These are phyloP conservation scores for Alternaria brassicae DNA, from an alignment of 2,329 filamentous ascomycete genomes.

Conservation along the genomic window DNA sequence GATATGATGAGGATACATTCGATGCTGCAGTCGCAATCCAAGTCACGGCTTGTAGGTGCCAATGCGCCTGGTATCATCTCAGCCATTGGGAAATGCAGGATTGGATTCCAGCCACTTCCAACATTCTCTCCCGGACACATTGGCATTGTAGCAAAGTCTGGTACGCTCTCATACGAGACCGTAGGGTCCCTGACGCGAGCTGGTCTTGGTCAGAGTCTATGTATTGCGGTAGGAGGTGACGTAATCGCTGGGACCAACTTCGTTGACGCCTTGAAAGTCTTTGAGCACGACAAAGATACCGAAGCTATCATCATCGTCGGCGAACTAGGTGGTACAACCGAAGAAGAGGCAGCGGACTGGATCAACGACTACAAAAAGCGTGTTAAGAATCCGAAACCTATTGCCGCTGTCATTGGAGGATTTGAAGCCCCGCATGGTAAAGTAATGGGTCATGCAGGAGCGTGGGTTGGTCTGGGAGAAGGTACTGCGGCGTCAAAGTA, in stretches of 20 bases:
- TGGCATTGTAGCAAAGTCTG: conserved; percentile 81
- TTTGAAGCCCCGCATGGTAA: conserved; percentile 67
- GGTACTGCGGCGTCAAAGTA: conserved; percentile 71
- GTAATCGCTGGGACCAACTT: conserved; percentile 76
- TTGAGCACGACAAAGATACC: conserved; percentile 71
- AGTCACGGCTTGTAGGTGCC: conserved; percentile 77
- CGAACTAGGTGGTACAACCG: conserved; percentile 73
- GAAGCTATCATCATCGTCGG: conserved; percentile 76
- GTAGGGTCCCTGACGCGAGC: conserved; percentile 75
- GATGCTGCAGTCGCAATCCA: conserved; percentile 73
- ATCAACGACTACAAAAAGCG: conserved; percentile 69
- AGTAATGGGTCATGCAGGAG: conserved; percentile 82
- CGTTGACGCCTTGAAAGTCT: conserved; percentile 71
- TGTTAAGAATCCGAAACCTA: conserved; percentile 71
- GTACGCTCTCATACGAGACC: conserved; percentile 80
- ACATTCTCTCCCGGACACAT: conserved; percentile 74
- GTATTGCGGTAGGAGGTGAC: conserved; percentile 80
- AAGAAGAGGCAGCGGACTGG: conserved; percentile 76
- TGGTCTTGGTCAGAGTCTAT: conserved; percentile 79
- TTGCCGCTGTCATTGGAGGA: conserved; percentile 75
- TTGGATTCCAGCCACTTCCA: conserved; percentile 78
- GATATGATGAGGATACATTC: conserved; percentile 78
- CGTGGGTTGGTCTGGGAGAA: conserved; percentile 72
- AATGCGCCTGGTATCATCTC: conserved; percentile 84
- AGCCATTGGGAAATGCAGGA: conserved; percentile 71